Base-by-base conservation (phyloP, 768 basidiomycete species). In the Cubamyces lactineus region DNA sequence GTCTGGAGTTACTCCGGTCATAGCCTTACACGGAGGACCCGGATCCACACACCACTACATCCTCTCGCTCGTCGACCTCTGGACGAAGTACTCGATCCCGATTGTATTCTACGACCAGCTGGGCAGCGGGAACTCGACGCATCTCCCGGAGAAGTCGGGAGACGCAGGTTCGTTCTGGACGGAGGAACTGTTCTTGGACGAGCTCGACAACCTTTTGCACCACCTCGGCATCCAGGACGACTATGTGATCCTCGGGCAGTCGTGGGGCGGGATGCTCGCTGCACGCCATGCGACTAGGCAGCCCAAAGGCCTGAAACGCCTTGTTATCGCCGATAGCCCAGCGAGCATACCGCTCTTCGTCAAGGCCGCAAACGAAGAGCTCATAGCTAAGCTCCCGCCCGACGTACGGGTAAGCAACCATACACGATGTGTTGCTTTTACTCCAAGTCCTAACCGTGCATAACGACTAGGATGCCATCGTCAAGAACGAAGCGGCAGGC, bases 241-340 rank as follows among this genome's bases (percentile, higher is more conserved):
- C 39, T 86, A 78, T 67, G 75, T 79, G 63, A 67, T 86, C 1
- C 63, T 79, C 0, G 86, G 86, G 0, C 85, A 86, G 50, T 84
- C 82, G 5, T 85, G 84, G 84, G 86, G 85, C 13, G 84, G 80
- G 1, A 83, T 83, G 72, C 73, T 86, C 9, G 82, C 73, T 0
- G 63, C 73, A 5, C 76, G 80, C 41, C 81, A 78, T 51, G 80
- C 66, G 7, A 70, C 76, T 40, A 65, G 72, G 16, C 78, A 76
- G 21, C 84, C 84, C 26, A 57, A 64, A 34, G 75, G 77, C 4
- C 64, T 78, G 51, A 69, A 70, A 41, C 70, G 66, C 46, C 71
- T 79, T 59, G 62, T 79, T 28, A 38, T 78, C 38, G 60, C 70
- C 47, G 64, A 68, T 57, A 57, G 67, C 11, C 67, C 73, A 0